Percentiles rank a stretch among this genome's conserved stretches.
These are phyloP conservation scores for Candida tetrigidarum DNA, from an alignment of 1,139 yeast genomes.

Conservation along the genomic window DNA sequence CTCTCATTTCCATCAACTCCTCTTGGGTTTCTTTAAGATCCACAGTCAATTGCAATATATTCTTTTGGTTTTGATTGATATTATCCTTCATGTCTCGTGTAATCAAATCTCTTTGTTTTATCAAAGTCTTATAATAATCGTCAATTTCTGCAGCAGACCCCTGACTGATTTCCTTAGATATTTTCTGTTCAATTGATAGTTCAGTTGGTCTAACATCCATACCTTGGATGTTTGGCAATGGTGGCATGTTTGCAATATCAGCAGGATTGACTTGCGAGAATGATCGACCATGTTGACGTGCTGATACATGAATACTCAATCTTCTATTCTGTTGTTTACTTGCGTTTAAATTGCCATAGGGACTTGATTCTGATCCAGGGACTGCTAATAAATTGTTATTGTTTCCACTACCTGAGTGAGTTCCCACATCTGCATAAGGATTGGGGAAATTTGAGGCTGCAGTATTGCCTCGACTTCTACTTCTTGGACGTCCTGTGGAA, in stretches of 20 bases:
- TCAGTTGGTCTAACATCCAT: constrained; percentile 1
- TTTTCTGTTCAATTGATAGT: constrained; percentile 34
- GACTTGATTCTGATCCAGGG: constrained; percentile 17
- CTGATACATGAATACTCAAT: constrained; percentile 50
- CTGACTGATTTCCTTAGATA: constrained; percentile 56
- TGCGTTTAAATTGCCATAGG: constrained; percentile 19
- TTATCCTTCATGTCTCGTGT: constrained; percentile 67
- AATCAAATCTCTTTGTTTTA: constrained; percentile 55
- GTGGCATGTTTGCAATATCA: constrained; percentile 39
- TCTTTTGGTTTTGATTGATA: constrained; percentile 72
- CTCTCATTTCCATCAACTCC: constrained; percentile 65
- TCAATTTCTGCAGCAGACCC: constrained; percentile 80
- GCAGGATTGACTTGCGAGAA: constrained; percentile 27
- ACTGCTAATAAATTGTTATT: constrained; percentile 12
- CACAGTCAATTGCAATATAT: constrained; percentile 68
- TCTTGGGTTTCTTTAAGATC: constrained; percentile 66
- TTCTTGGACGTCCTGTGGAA: constrained; percentile 13
- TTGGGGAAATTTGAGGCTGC: neutral
- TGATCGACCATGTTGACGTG: constrained; percentile 38
- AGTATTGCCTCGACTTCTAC: constrained; percentile 7
- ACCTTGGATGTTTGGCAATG: constrained; percentile 35
- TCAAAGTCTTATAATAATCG: constrained; percentile 63
- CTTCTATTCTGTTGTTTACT: constrained; percentile 36
- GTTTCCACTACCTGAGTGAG: neutral
- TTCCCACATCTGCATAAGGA: constrained; percentile 5